Base-by-base conservation (phyloP, 345 rosid species). In the Lepidium sativum region DNA sequence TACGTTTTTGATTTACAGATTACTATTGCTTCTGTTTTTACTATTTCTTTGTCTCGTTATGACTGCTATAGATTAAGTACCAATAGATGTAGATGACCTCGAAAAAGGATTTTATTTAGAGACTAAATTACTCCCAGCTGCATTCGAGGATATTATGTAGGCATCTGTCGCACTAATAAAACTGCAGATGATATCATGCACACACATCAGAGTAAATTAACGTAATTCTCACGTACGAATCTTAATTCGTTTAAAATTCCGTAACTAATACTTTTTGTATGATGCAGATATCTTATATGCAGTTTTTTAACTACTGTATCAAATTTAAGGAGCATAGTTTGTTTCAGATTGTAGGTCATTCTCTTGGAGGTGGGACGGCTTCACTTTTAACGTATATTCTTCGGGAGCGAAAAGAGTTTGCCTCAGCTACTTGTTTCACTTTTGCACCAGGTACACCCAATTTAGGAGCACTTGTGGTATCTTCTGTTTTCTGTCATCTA, bases 321-420 rank as follows among this genome's bases (percentile, higher is more conserved):
- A 32, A 33, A 4, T 65, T 9, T 47, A 61, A 64, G 67, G 15
- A 39, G 45, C 70, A 37, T 49, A 13, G 35, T 23, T 68, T 56
- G n/a, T 72, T 47, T 69, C 75, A 95, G 99, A 82, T 95, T 68
- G 91, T 91, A 38, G 99, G 95, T 59, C 99, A 95, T 81, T 91
- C 96, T 13, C 95, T 95, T 71, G 99, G 99, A 31, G 99, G 99
- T 23, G 96, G 96, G 65, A 95, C 99, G 37, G 97, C 97, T 59
- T 92, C 99, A 11, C 77, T 95, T 25, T 73, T 95, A 75, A 85
- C 99, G 0, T 95, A 91, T 74, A 84, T 95, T 72, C 85, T 95
- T 68, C 71, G 99, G 54, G 99, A 95, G 61, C 89, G 82, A 68
- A 80, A 86, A 74, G 91, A 81, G 78, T 83, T 95, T 54, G 79